These are phyloP conservation scores for Exophiala sp. DNA, from an alignment of 2,329 filamentous ascomycete genomes.

Conservation along the genomic window DNA sequence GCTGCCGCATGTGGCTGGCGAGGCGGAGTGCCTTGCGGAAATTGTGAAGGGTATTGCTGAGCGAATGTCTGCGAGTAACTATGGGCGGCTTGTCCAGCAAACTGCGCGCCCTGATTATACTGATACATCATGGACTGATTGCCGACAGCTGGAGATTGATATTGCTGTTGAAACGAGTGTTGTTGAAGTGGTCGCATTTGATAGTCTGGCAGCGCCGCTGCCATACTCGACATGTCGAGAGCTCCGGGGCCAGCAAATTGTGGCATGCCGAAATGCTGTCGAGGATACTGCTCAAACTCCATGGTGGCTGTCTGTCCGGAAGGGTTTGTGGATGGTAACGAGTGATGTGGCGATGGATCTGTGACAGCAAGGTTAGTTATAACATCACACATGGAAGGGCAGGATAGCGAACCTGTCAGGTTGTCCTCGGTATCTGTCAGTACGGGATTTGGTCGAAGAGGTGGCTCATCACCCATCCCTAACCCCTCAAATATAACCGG, in stretches of 20 bases:
- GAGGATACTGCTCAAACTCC: conserved; percentile 23
- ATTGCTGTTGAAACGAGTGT: conserved; percentile 20
- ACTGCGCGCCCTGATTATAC: conserved; percentile 27
- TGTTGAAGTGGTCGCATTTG: conserved; percentile 25
- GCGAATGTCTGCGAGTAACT: conserved; percentile 17
- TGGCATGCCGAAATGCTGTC: conserved; percentile 22
- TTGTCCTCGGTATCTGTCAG: conserved; percentile 74
- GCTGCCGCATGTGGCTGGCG: conserved; percentile 21
- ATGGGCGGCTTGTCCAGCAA: conserved; percentile 27
- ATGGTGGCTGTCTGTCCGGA: conserved; percentile 12
- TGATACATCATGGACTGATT: conserved; percentile 26
- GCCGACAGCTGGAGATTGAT: conserved; percentile 6
- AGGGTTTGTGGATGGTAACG: neutral
- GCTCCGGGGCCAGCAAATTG: conserved; percentile 7
- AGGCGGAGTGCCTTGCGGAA: conserved; percentile 20
- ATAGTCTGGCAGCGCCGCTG: conserved; percentile 29
- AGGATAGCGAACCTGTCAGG: conserved; percentile 36
- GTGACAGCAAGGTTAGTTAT: neutral
- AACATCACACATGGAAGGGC: neutral
- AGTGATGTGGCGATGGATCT: conserved; percentile 12
- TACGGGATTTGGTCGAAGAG: conserved; percentile 57
- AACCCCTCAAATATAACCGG: conserved; percentile 32
- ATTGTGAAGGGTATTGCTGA: conserved; percentile 28
- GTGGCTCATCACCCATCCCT: conserved; percentile 29
- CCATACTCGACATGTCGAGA: conserved; percentile 31